phyloP scores from a whole-genome alignment of 352 stramenopile genomes.

The Pythium dissimile region DNA sequence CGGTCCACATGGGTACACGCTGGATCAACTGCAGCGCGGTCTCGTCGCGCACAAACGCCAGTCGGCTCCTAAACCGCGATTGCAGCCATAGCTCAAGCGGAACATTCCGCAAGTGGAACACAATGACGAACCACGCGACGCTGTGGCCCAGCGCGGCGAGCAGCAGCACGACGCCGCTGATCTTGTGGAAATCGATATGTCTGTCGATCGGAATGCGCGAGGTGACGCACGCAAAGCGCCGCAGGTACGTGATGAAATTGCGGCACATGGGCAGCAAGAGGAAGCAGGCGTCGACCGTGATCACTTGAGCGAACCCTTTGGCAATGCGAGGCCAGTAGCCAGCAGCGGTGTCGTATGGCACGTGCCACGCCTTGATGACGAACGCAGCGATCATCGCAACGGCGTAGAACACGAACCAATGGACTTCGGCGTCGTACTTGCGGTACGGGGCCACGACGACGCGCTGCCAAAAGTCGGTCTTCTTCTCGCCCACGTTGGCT shows the following conservation, averaged over 20 bases:
- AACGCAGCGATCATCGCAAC: conserved; percentile 41
- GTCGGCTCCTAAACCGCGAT: conserved; percentile 40
- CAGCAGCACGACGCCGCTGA: conserved; percentile 71
- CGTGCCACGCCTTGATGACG: conserved; percentile 37
- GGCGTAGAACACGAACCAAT: conserved; percentile 46
- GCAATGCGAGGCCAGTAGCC: conserved; percentile 52
- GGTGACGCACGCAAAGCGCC: conserved; percentile 30
- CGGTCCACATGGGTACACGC: conserved; percentile 61
- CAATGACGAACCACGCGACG: conserved; percentile 47
- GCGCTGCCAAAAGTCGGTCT: conserved; percentile 17
- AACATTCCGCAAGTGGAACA: conserved; percentile 44
- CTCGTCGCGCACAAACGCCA: conserved; percentile 53
- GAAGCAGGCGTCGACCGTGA: conserved; percentile 72
- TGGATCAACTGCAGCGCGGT: conserved; percentile 36
- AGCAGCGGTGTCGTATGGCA: conserved; percentile 44
- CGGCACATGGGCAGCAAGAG: conserved; percentile 75
- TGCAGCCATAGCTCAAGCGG: conserved; percentile 34
- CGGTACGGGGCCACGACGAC: conserved; percentile 29
- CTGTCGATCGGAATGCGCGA: conserved; percentile 57
- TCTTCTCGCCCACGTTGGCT: conserved; percentile 8
- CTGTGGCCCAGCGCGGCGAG: conserved; percentile 54
- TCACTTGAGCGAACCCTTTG: conserved; percentile 67
- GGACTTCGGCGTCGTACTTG: conserved; percentile 49
- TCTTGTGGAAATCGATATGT: conserved; percentile 71
- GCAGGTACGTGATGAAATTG: conserved; percentile 55